Conservation (phyloP, 2,329 filamentous ascomycete genomes). For the Penicillium thymicola region DNA sequence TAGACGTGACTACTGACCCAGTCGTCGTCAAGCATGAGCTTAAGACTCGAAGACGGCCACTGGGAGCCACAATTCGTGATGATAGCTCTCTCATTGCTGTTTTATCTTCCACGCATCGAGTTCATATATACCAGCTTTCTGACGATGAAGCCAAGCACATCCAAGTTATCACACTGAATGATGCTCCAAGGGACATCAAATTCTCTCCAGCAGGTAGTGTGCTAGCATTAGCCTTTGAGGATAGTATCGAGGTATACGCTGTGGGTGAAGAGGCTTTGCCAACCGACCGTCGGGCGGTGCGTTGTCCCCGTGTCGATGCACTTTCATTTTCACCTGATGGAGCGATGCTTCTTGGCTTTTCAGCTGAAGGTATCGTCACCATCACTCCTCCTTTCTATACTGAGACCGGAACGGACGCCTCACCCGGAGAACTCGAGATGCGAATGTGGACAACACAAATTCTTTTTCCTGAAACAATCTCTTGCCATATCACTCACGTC, state of each 20-base stretch:
- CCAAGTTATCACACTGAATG: constrained; percentile 73
- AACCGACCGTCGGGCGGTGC: constrained; percentile 70
- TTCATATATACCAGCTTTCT: constrained; percentile 77
- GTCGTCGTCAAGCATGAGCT: constrained; percentile 70
- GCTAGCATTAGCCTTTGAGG: constrained; percentile 78
- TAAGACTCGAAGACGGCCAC: constrained; percentile 72
- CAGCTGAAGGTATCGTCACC: constrained; percentile 68
- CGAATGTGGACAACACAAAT: constrained; percentile 84
- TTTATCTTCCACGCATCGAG: constrained; percentile 75
- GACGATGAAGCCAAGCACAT: constrained; percentile 63
- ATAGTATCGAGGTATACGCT: constrained; percentile 83
- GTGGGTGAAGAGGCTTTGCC: constrained; percentile 61
- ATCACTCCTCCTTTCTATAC: constrained; percentile 78
- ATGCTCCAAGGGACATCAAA: constrained; percentile 73
- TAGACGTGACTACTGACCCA: constrained; percentile 62
- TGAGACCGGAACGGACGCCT: constrained; percentile 50
- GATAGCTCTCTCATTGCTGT: constrained; percentile 74
- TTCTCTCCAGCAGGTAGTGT: constrained; percentile 79
- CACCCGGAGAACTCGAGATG: constrained; percentile 59
- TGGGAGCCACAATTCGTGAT: constrained; percentile 74
- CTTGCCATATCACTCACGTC: constrained; percentile 65
- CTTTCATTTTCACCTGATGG: constrained; percentile 75
- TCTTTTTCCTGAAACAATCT: constrained; percentile 76
- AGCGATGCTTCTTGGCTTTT: constrained; percentile 74
- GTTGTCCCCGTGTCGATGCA: constrained; percentile 72